phyloP scores from a whole-genome alignment of 345 rosid species.

The Combretum micranthum region DNA sequence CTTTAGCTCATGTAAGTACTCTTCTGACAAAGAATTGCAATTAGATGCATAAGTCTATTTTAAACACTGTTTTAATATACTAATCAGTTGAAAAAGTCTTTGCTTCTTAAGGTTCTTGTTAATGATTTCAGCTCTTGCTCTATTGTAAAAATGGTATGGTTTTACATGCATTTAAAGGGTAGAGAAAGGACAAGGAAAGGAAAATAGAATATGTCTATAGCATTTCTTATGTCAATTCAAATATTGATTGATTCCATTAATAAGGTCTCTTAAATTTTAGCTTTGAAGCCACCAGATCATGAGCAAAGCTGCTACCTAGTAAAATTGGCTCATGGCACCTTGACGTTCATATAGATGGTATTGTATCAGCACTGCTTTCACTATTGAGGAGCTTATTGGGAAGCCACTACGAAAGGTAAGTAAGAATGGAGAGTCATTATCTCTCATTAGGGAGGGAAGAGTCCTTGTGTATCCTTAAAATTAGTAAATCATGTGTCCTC shows the following conservation, averaged over 20 bases:
- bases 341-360: slow-evolving; percentile 70
- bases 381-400: slow-evolving; percentile 82
- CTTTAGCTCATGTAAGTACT: background rate
- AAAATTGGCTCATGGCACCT: slow-evolving; percentile 98
- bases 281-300: slow-evolving; percentile 59
- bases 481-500: too few relatives aligned
- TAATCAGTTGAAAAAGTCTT: too few relatives aligned
- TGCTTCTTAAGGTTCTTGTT: too few relatives aligned
- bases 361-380: slow-evolving; percentile 69
- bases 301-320: slow-evolving; percentile 72
- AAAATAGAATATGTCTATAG: background rate
- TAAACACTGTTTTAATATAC: too few relatives aligned
- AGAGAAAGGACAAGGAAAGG: too few relatives aligned
- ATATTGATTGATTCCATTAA: slow-evolving; percentile 4
- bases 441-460: too few relatives aligned
- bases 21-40: too few relatives aligned
- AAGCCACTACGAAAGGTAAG: slow-evolving; percentile 77
- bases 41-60: background rate
- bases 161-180: background rate
- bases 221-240: background rate
- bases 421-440: background rate
- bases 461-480: too few relatives aligned
- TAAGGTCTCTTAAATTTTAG: slow-evolving; percentile 28
- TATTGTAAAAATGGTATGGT: too few relatives aligned
- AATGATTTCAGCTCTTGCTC: too few relatives aligned